Evolutionary conservation across 2,329 filamentous ascomycete species (phyloP).

Genomic region (Aureobasidium sp.): DNA sequence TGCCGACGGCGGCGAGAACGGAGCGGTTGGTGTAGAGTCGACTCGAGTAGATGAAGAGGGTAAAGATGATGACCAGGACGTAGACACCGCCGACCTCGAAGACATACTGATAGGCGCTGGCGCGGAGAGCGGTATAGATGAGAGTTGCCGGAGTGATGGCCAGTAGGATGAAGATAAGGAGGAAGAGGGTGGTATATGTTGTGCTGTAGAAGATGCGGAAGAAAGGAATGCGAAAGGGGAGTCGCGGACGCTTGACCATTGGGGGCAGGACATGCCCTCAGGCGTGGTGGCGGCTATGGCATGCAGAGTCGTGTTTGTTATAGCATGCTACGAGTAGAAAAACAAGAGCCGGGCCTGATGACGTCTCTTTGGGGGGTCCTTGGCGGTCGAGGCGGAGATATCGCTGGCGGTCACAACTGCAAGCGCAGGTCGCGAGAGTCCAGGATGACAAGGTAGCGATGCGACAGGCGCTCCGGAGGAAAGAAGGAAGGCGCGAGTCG

Average conservation of each 20-base stretch:
- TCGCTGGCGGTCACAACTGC: not conserved
- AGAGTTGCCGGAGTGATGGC: conserved; percentile 70
- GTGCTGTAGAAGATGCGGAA: conserved; percentile 75
- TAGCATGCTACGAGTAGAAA: not conserved
- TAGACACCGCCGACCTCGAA: conserved; percentile 74
- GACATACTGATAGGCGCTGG: conserved; percentile 65
- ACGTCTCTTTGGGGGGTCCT: not conserved
- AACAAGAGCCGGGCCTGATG: not conserved
- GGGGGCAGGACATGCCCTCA: conserved; percentile 5
- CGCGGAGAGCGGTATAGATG: conserved; percentile 66
- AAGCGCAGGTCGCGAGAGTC: not conserved
- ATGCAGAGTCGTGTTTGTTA: conserved; percentile 8
- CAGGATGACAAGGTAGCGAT: not conserved
- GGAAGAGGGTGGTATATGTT: conserved; percentile 66
- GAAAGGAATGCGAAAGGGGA: conserved; percentile 45
- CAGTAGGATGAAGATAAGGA: conserved; percentile 64
- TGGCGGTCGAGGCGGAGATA: not conserved
- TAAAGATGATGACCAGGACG: conserved; percentile 60
- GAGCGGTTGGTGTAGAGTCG: conserved; percentile 82
- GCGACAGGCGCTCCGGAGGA: not conserved
- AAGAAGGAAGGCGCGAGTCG: not conserved
- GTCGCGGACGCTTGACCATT: conserved; percentile 14
- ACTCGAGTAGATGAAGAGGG: conserved; percentile 68
- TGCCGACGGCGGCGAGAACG: conserved; percentile 74
- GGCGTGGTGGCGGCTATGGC: not conserved